Evolutionary conservation across 2,329 filamentous ascomycete species (phyloP).

Genomic region (Tolypocladium ovalisporum): DNA sequence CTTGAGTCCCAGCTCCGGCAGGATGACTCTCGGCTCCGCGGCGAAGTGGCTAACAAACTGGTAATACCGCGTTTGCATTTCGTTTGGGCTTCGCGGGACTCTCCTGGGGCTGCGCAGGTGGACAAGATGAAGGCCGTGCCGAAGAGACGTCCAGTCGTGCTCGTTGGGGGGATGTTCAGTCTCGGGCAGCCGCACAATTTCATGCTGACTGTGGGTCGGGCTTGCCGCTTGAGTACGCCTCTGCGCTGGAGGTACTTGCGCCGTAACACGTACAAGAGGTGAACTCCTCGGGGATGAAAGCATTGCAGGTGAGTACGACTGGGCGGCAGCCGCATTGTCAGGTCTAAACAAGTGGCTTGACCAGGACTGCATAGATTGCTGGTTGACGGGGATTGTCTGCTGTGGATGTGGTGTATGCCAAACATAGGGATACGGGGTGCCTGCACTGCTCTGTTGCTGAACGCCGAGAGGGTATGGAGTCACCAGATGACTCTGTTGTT

Average conservation of each 20-base stretch:
- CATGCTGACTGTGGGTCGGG: background rate
- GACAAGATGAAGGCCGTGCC: constrained; percentile 35
- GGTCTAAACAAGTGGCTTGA: background rate
- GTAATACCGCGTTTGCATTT: constrained; percentile 36
- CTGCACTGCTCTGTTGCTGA: background rate
- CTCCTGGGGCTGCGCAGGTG: constrained; percentile 36
- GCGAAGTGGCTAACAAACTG: constrained; percentile 44
- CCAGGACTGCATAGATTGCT: background rate
- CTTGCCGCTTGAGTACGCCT: background rate
- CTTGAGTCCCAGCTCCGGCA: constrained; percentile 25
- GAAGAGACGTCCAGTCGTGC: constrained; percentile 28
- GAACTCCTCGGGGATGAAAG: background rate
- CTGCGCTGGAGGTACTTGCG: background rate
- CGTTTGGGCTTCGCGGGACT: constrained; percentile 13
- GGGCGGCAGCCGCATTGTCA: background rate
- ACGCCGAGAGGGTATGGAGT: background rate
- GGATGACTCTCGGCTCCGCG: constrained; percentile 30
- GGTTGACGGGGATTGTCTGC: background rate
- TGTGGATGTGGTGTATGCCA: background rate
- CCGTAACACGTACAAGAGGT: background rate
- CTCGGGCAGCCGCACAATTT: constrained; percentile 5
- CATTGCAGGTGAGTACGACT: background rate
- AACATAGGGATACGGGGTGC: background rate
- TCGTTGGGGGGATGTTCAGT: constrained; percentile 29
- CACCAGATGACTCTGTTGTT: background rate